Evolutionary conservation across 106 monocot species (phyloP).

Genomic region (Hemerocallis citrina): DNA sequence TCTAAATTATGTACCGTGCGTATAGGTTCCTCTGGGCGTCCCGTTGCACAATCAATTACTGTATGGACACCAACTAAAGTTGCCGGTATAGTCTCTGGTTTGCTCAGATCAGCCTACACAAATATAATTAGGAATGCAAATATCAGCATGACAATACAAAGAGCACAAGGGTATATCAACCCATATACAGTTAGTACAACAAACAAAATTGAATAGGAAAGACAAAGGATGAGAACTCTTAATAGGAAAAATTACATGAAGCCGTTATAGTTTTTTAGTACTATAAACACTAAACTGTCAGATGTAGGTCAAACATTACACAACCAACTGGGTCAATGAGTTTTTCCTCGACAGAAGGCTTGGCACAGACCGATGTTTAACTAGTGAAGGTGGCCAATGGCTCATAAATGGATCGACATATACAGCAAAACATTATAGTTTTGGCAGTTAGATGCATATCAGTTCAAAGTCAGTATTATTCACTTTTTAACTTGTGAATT

Average conservation of each 20-base stretch:
- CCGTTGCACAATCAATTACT: conserved; percentile 95
- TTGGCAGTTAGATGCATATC: background rate
- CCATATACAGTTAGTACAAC: background rate
- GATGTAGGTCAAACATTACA: background rate
- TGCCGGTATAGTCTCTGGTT: conserved; percentile 95
- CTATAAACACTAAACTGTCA: background rate
- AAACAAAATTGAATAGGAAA: background rate
- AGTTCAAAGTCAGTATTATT: too few relatives aligned
- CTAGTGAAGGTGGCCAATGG: background rate
- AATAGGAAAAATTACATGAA: background rate
- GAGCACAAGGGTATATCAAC: background rate
- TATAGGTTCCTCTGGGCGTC: conserved; percentile 97
- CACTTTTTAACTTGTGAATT: too few relatives aligned
- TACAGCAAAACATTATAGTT: background rate
- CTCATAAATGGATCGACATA: background rate
- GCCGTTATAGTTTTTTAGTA: background rate
- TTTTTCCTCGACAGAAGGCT: background rate
- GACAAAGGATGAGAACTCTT: background rate
- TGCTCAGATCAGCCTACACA: conserved; percentile 79
- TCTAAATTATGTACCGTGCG: conserved; percentile 38
- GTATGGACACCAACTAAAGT: conserved; percentile 96
- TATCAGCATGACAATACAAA: background rate
- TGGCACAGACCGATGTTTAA: background rate
- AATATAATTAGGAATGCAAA: conserved; percentile 4
- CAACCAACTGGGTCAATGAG: background rate